Evolutionary conservation across 163 green algal species (phyloP).

Genomic region (Prototheca stagnorum): DNA sequence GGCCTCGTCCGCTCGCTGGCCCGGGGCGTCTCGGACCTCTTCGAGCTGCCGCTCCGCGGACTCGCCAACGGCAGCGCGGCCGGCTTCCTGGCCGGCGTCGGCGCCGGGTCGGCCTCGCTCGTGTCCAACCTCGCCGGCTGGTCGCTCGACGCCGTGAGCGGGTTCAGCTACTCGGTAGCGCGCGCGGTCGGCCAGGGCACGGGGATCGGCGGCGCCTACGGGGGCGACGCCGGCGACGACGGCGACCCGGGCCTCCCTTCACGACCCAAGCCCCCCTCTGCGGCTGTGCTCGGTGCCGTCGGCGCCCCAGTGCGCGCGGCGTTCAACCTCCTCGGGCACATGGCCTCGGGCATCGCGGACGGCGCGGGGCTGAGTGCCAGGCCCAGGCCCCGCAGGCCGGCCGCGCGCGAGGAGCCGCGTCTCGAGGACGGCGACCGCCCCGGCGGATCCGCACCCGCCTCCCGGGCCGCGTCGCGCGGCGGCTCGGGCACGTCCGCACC

Average conservation of each 20-base stretch:
- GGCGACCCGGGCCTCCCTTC: too few relatives aligned
- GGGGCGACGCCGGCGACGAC: background rate
- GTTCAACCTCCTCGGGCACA: conserved; percentile 18
- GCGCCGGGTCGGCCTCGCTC: conserved; percentile 26
- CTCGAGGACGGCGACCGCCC: background rate
- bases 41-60: conserved; percentile 20
- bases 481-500: too few relatives aligned
- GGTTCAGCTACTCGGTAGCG: conserved; percentile 32
- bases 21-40: conserved; percentile 15
- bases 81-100: conserved; percentile 33
- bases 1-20: conserved; percentile 19
- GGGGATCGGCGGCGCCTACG: background rate
- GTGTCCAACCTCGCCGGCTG: conserved; percentile 29
- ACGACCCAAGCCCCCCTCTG: conserved; percentile 7
- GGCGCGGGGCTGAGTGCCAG: conserved; percentile 11
- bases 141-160: conserved; percentile 34
- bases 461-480: too few relatives aligned
- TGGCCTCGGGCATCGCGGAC: conserved; percentile 15
- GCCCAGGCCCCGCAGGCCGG: background rate
- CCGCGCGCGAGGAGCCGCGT: background rate
- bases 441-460: too few relatives aligned
- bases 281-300: conserved; percentile 11
- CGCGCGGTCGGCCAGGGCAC: conserved; percentile 17
- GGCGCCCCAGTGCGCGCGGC: conserved; percentile 14
- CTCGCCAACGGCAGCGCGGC: conserved; percentile 8